These are phyloP conservation scores for Zymoseptoria tritici DNA, from an alignment of 2,329 filamentous ascomycete genomes.

Conservation along the genomic window DNA sequence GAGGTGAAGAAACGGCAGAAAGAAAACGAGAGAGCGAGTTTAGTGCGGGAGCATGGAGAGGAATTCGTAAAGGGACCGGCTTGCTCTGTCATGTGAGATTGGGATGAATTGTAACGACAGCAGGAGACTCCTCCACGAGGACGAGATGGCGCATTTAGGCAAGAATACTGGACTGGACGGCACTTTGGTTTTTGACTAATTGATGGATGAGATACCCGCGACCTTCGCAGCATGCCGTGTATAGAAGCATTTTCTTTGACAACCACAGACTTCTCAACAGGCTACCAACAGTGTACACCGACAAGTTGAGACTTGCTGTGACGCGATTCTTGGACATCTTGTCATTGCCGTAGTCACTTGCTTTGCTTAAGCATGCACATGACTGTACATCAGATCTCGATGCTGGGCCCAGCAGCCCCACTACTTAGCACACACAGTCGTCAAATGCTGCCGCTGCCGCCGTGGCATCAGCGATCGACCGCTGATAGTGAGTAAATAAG, in stretches of 20 bases:
- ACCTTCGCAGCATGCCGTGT: not conserved
- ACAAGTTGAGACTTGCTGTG: no score
- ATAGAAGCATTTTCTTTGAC: not conserved
- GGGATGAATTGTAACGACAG: not conserved
- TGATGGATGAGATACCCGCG: not conserved
- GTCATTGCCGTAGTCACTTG: no score
- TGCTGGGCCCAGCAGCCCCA: not conserved
- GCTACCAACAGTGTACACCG: not conserved
- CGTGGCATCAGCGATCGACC: no score
- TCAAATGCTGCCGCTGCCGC: not conserved
- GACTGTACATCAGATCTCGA: not conserved
- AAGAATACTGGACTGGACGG: no score
- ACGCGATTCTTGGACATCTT: no score
- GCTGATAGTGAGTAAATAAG: not conserved
- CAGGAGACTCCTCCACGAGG: not conserved
- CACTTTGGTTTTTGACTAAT: no score
- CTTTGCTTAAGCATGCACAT: no score
- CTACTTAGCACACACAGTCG: not conserved
- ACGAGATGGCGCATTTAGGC: not conserved
- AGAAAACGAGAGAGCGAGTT: slow-evolving; percentile 68
- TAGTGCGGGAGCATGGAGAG: slow-evolving; percentile 40
- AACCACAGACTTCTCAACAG: not conserved
- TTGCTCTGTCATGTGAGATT: slow-evolving; percentile 27
- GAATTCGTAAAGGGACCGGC: slow-evolving; percentile 25
- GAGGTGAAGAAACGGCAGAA: slow-evolving; percentile 54